A percentile compares a stretch with the other conserved stretches of the same genome.
These are phyloP conservation scores for Fusarium abutilonis DNA, from an alignment of 2,329 filamentous ascomycete genomes.

Conservation along the genomic window DNA sequence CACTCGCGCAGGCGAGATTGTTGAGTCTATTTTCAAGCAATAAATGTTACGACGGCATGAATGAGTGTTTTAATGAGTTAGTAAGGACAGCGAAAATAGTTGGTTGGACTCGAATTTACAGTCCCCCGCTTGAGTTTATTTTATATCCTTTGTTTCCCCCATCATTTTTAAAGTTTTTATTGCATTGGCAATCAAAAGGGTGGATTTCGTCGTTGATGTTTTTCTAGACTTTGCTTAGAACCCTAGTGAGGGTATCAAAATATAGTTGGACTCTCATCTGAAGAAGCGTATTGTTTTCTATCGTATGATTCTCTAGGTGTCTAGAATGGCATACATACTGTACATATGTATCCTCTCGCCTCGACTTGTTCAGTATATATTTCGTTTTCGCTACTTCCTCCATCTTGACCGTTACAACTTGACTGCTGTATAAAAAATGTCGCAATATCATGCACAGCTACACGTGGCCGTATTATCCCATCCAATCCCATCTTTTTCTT, in stretches of 20 bases:
- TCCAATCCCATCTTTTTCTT: background rate
- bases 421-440: background rate
- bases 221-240: conserved; percentile 31
- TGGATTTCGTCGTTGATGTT: conserved; percentile 23
- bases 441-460: conserved; percentile 3
- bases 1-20: conserved; percentile 79
- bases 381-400: too few species aligned
- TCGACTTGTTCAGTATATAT: too few species aligned
- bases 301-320: background rate
- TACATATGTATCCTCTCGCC: background rate
- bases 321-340: background rate
- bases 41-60: conserved; percentile 41
- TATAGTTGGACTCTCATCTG: background rate
- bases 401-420: too few species aligned
- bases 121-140: conserved; percentile 28
- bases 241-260: conserved; percentile 11
- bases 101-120: conserved; percentile 26
- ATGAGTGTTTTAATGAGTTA: conserved; percentile 39
- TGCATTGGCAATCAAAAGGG: conserved; percentile 16
- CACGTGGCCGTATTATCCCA: background rate
- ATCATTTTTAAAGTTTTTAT: conserved; percentile 18
- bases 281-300: background rate
- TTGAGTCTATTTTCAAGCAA: conserved; percentile 73
- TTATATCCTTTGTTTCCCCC: conserved; percentile 19
- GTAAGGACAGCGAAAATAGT: conserved; percentile 41